Conservation (phyloP, 805 yeast species). For the Dipodascus geniculatus region DNA sequence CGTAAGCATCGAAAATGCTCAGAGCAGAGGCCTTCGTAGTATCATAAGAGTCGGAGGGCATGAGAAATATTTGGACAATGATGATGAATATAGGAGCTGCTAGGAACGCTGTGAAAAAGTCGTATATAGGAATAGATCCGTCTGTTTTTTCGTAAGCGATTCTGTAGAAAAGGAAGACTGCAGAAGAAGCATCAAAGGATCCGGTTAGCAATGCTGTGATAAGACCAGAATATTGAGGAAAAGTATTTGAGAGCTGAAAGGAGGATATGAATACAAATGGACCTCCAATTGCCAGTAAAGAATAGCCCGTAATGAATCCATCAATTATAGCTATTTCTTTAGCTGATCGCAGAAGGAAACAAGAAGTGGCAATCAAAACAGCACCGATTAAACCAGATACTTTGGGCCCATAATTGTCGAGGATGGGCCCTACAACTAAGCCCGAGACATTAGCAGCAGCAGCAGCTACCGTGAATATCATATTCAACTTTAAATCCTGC, state of each 20-base stretch:
- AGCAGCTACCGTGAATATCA: constrained; percentile 77
- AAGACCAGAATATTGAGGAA: constrained; percentile 73
- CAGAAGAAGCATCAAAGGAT: constrained; percentile 88
- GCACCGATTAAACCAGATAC: constrained; percentile 72
- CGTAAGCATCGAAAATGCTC: constrained; percentile 54
- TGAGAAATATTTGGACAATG: constrained; percentile 58
- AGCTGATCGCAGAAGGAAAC: constrained; percentile 36
- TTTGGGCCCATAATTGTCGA: constrained; percentile 74
- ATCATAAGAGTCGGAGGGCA: constrained; percentile 72
- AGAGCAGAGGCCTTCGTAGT: constrained; percentile 37
- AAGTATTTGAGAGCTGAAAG: constrained; percentile 80
- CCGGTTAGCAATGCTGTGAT: constrained; percentile 78
- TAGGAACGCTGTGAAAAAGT: constrained; percentile 57
- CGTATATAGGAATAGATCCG: constrained; percentile 32
- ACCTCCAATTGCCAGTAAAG: constrained; percentile 75
- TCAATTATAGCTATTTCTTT: constrained; percentile 33
- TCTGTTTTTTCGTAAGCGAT: constrained; percentile 40
- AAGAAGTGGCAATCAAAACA: constrained; percentile 42
- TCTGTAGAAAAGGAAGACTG: constrained; percentile 67
- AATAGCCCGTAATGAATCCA: constrained; percentile 63
- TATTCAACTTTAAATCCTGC: constrained; percentile 77
- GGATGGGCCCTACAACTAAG: constrained; percentile 64
- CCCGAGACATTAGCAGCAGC: constrained; percentile 78
- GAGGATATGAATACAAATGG: constrained; percentile 90
- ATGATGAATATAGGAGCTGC: constrained; percentile 70